phyloP scores from a whole-genome alignment of 768 basidiomycete genomes.

The Filobasidium floriforme region DNA sequence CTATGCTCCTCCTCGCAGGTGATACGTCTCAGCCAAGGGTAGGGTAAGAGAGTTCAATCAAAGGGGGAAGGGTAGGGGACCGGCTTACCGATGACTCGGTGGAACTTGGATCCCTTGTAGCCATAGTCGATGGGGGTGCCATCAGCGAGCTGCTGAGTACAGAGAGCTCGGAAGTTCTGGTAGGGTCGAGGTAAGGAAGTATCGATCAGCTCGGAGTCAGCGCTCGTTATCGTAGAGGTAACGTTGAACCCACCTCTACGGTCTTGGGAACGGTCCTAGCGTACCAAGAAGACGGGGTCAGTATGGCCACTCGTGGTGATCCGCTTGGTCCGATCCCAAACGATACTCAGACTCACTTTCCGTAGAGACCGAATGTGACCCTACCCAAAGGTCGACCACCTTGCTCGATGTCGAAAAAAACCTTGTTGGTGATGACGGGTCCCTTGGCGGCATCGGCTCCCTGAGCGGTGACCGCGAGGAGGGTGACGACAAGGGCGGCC shows the following conservation, averaged over 20 bases:
- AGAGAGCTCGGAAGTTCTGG: conserved; percentile 88
- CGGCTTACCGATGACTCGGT: conserved; percentile 65
- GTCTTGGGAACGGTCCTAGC: conserved; percentile 86
- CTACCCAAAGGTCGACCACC: conserved; percentile 79
- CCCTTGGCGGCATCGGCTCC: conserved; percentile 69
- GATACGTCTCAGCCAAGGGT: too few relatives aligned
- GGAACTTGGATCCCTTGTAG: conserved; percentile 93
- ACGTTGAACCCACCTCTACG: conserved; percentile 50
- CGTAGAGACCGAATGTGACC: conserved; percentile 81
- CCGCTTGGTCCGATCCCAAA: too few relatives aligned
- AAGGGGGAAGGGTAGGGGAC: background rate
- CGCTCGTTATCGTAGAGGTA: background rate
- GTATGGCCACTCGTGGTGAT: too few relatives aligned
- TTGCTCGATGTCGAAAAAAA: conserved; percentile 91
- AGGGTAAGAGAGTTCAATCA: background rate
- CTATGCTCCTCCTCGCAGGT: too few relatives aligned
- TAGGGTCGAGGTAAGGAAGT: background rate
- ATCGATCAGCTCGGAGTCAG: background rate
- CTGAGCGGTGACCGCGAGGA: conserved; percentile 24
- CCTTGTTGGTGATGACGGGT: conserved; percentile 79
- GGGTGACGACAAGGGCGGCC: conserved; percentile 17
- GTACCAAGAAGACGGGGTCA: background rate
- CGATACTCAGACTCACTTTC: conserved; percentile 64
- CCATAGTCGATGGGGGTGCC: conserved; percentile 73
- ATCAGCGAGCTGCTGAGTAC: conserved; percentile 64